These are phyloP conservation scores for Dendrobium catenatum DNA, from an alignment of 106 monocot species.

Conservation along the genomic window DNA sequence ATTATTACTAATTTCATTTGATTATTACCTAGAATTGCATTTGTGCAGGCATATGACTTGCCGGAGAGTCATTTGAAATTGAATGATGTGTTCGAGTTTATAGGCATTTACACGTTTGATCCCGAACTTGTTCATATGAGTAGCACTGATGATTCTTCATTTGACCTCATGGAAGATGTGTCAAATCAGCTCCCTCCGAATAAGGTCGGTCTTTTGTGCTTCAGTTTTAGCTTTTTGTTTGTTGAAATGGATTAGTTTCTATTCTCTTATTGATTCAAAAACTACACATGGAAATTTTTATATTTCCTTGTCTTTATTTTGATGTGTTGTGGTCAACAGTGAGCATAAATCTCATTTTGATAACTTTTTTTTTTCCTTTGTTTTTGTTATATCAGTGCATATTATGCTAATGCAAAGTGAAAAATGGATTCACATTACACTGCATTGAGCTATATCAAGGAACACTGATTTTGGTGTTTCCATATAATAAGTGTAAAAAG, in stretches of 20 bases:
- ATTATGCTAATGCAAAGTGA: background rate
- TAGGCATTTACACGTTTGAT: conserved; percentile 91
- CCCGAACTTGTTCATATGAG: conserved; percentile 49
- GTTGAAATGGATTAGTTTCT: background rate
- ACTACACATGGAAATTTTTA: background rate
- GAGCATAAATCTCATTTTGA: background rate
- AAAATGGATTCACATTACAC: too few relatives aligned
- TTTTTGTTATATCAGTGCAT: background rate
- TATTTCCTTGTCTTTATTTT: background rate
- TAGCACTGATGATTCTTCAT: conserved; percentile 43
- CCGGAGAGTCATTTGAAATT: conserved; percentile 72
- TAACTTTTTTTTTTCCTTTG: background rate
- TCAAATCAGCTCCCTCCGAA: conserved; percentile 63
- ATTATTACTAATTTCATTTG: background rate
- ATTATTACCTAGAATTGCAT: background rate
- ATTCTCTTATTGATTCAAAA: background rate
- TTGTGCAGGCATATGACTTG: conserved; percentile 65
- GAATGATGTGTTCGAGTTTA: conserved; percentile 91
- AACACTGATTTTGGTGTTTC: too few relatives aligned
- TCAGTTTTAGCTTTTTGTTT: background rate
- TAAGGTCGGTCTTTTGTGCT: conserved; percentile 45
- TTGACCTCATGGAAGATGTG: conserved; percentile 73
- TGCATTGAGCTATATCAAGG: too few relatives aligned
- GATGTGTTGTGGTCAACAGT: background rate
- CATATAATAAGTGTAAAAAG: too few relatives aligned